These are phyloP conservation scores for Aspergillus sparsus DNA, from an alignment of 495 filamentous ascomycete genomes.

Conservation along the genomic window DNA sequence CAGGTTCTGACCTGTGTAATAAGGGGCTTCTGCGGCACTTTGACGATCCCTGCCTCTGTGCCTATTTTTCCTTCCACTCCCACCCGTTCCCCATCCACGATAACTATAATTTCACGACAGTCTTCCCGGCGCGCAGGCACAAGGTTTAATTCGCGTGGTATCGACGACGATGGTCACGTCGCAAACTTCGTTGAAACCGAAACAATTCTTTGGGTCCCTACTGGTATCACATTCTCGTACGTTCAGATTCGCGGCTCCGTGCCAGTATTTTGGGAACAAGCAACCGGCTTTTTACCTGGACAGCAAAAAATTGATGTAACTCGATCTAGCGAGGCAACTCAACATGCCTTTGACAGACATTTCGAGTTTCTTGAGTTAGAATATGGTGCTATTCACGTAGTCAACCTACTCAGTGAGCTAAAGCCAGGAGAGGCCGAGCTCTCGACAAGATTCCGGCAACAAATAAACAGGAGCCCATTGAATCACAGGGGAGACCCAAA, in stretches of 20 bases:
- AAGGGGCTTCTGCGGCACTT: slow-evolving; percentile 82
- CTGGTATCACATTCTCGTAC: slow-evolving; percentile 84
- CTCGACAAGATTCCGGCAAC: slow-evolving; percentile 72
- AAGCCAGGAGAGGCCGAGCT: slow-evolving; percentile 83
- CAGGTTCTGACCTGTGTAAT: slow-evolving; percentile 92
- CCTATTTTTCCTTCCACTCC: slow-evolving; percentile 46
- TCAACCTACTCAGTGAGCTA: slow-evolving; percentile 87
- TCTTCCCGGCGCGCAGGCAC: slow-evolving; percentile 93
- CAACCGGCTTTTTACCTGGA: slow-evolving; percentile 79
- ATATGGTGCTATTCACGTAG: slow-evolving; percentile 86
- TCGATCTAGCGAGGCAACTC: slow-evolving; percentile 84
- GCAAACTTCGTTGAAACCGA: slow-evolving; percentile 86
- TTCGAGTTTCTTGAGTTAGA: slow-evolving; percentile 78
- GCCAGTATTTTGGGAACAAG: slow-evolving; percentile 96
- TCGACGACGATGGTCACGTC: slow-evolving; percentile 96
- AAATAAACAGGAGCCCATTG: slow-evolving; percentile 69
- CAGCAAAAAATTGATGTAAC: slow-evolving; percentile 96
- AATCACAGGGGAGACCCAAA: slow-evolving; percentile 47
- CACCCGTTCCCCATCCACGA: slow-evolving; percentile 73
- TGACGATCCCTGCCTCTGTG: slow-evolving; percentile 73
- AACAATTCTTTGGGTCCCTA: slow-evolving; percentile 68
- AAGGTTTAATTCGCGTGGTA: slow-evolving; percentile 91
- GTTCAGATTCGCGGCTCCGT: slow-evolving; percentile 90
- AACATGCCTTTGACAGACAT: slow-evolving; percentile 94
- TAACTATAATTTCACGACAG: slow-evolving; percentile 88